Evolutionary conservation across 441 rosid genomes (phyloP).

Genomic region (Breynia disticha): DNA sequence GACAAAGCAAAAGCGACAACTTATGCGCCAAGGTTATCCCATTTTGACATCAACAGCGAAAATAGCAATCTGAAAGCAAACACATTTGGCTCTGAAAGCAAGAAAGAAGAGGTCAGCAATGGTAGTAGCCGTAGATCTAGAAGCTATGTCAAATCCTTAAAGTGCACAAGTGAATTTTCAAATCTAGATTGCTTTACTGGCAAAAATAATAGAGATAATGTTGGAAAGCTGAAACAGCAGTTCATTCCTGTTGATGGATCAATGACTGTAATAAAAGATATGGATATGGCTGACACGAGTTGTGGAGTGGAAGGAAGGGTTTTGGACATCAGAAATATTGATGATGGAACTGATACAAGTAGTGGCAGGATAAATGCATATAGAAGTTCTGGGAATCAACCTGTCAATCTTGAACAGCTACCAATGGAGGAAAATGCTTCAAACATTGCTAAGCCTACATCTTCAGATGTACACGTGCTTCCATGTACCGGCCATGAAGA

Average conservation of each 20-base stretch:
- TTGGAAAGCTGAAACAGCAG: not conserved
- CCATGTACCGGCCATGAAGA: conserved; percentile 12
- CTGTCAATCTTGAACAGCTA: not conserved
- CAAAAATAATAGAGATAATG: not conserved
- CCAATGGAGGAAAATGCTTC: conserved; percentile 7
- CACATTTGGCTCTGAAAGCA: conserved; percentile 2
- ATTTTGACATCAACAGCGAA: conserved; percentile 4
- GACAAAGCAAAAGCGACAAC: conserved; percentile 2
- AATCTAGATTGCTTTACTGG: not conserved
- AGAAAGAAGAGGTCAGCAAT: conserved; percentile 5
- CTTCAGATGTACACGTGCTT: conserved; percentile 11
- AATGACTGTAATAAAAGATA: not conserved
- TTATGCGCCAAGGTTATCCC: not conserved
- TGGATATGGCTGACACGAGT: not conserved
- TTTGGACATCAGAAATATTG: not conserved
- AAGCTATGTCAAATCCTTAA: conserved; percentile 3
- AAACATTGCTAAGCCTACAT: conserved; percentile 7
- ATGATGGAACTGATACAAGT: not conserved
- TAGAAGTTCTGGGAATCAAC: not conserved
- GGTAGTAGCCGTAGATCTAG: conserved; percentile 12
- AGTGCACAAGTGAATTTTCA: not conserved
- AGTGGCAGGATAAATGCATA: not conserved
- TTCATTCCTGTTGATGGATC: not conserved
- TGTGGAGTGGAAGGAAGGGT: not conserved
- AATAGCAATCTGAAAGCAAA: conserved; percentile 10